Base-by-base conservation (phyloP, 805 yeast genomes). In the Candida odintsovae region DNA sequence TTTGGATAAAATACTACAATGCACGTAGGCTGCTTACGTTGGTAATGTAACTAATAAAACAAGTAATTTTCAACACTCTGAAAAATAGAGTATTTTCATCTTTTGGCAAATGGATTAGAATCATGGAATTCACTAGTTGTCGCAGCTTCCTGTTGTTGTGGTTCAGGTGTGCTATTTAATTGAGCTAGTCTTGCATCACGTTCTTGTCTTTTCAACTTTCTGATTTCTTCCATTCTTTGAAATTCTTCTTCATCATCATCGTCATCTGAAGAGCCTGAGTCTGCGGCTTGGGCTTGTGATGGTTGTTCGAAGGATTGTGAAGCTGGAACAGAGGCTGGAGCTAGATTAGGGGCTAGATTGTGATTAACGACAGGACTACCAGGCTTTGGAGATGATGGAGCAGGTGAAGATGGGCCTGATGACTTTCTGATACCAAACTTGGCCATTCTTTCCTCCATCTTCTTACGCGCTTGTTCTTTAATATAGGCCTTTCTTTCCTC, bases 401-500 rank as follows among this genome's bases (percentile, higher is more conserved):
- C 25, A 16, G 61, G 54, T 15, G 60, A 55, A 12, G 36, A 26
- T 37, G 43, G 35, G 25, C 46, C 35, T 6, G 40, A 21, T 15
- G 54, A 13, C 35, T 6, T 67, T n/a, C 73, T 67, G 47, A 88
- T 76, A 1, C 96, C 96, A 44, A 89, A 53, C 33, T 53, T 55
- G 20, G 61, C 57, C 46, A 89, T 72, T 55, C 90, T 73, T 58
- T 87, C 95, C 48, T 80, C 80, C 96, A 90, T 88, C 62, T 83
- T 77, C 56, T 81, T 80, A 51, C 77, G 76, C 1, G 88, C 88
- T 57, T 86, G 94, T 20, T 89, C 92, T 64, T 85, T 87, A 43
- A 88, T 82, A 57, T 79, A 77, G 11, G 86, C 85, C 15, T 90
- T 77, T 53, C 94, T 72, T 44, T 86, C 92, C 47, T 80, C 86